phyloP scores from a whole-genome alignment of 2,329 filamentous ascomycete species.

The Penicillium sp. region DNA sequence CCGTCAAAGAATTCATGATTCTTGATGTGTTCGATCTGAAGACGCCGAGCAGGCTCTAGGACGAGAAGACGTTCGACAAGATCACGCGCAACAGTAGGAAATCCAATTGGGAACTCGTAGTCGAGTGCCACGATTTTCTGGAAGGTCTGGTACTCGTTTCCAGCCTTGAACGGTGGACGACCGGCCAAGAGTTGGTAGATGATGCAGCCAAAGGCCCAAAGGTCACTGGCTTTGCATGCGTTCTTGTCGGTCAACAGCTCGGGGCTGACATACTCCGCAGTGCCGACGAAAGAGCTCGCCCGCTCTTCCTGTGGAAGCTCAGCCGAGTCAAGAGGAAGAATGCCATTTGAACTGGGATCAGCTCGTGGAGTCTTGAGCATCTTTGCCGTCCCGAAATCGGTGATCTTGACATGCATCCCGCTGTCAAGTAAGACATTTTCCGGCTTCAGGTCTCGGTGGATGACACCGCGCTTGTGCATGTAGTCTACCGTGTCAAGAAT shows the following conservation, averaged over 20 bases:
- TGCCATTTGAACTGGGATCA: slow-evolving; percentile 46
- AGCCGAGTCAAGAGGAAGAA: slow-evolving; percentile 47
- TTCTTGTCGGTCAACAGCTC: slow-evolving; percentile 96
- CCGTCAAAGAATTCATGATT: slow-evolving; percentile 95
- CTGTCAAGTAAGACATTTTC: slow-evolving; percentile 95
- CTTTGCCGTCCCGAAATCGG: slow-evolving; percentile 98
- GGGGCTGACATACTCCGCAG: slow-evolving; percentile 95
- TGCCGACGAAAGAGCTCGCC: slow-evolving; percentile 93
- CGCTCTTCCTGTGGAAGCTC: slow-evolving; percentile 64
- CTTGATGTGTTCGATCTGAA: slow-evolving; percentile 94
- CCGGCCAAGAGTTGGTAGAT: slow-evolving; percentile 94
- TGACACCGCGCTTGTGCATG: slow-evolving; percentile 95
- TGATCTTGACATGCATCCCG: slow-evolving; percentile 97
- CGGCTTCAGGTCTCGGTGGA: slow-evolving; percentile 93
- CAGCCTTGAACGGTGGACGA: slow-evolving; percentile 93
- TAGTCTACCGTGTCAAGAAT: slow-evolving; percentile 96
- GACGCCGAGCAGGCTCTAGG: slow-evolving; percentile 74
- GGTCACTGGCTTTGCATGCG: slow-evolving; percentile 93
- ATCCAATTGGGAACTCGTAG: slow-evolving; percentile 87
- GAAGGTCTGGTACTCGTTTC: slow-evolving; percentile 94
- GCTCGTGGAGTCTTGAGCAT: slow-evolving; percentile 63
- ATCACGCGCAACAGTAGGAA: slow-evolving; percentile 81
- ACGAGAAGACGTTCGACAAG: slow-evolving; percentile 88
- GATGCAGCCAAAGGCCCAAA: slow-evolving; percentile 99
- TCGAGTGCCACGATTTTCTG: slow-evolving; percentile 96